Evolutionary conservation across 345 rosid genomes (phyloP), one percentile per base, ranked within the genome.

Genomic region (sweet orange (Citrus sinensis)): DNA sequence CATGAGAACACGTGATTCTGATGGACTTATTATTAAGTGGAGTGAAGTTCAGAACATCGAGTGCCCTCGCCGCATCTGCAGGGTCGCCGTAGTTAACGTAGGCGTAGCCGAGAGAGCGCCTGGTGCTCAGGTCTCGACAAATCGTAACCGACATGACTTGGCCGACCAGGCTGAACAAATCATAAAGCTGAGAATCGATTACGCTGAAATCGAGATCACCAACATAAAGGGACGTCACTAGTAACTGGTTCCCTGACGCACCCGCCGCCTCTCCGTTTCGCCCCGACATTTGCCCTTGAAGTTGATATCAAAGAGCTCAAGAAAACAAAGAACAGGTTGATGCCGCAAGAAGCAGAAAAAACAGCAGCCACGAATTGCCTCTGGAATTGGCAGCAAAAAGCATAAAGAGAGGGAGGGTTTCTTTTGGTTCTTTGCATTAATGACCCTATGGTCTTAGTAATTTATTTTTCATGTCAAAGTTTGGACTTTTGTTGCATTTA

Each of bases 71-170:
- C 7, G 60, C 24, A 55, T 55, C 60, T 3, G 4, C 20, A 5
- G 60, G 7, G 24, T 20, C 2, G 24, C 24, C 9, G 9, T 55
- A 55, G n/a, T 55, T 17, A 6, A 55, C n/a, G 60, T 55, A 46
- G 13, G 90, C 97, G 73, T 94, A 94, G 54, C 95, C 95, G 37
- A 94, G 95, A 74, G 98, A 92, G 66, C 91, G 83, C 62, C 92
- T 83, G 29, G 92, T 89, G 30, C 85, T 85, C 87, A 90, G 78
- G 84, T 94, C 97, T 79, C 95, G 84, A 70, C 97, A 94, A 49
- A 94, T 93, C 80, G 93, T 84, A 46, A 92, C 97, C 24, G 98
- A 91, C 27, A 91, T 91, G 51, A 90, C 97, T 67, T 81, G 90
- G 30, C 94, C 97, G 3, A 87, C 85, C 83, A 87, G 94, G 81